Evolutionary conservation across 2,329 filamentous ascomycete species (phyloP).

Genomic region (Paecilomyces sp.): DNA sequence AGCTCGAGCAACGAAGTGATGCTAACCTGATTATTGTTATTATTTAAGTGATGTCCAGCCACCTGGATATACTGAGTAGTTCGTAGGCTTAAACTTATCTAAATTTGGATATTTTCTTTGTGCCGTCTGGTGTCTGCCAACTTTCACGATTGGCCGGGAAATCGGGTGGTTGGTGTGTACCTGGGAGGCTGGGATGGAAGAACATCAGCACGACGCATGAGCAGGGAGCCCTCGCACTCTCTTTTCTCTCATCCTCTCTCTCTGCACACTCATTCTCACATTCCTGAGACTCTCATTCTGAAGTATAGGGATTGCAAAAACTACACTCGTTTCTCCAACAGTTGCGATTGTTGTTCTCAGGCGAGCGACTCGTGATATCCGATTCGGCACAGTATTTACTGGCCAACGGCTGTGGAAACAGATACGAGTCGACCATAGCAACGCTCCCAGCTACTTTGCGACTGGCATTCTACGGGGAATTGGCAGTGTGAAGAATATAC

Average conservation of each 20-base stretch:
- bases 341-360: not conserved
- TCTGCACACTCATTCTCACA: not conserved
- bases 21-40: not conserved
- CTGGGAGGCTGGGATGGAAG: slow-evolving; percentile 7
- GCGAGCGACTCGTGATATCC: not conserved
- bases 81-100: not conserved
- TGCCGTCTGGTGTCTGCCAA: not conserved
- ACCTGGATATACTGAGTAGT: not conserved
- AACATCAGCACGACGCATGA: slow-evolving; percentile 2
- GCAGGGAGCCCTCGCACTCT: not conserved
- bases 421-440: not conserved
- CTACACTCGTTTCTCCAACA: not conserved
- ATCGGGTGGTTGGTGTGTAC: slow-evolving; percentile 8
- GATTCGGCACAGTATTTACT: not conserved
- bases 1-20: not conserved
- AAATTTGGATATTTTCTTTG: not conserved
- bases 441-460: not conserved
- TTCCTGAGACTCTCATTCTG: not conserved
- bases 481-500: not conserved
- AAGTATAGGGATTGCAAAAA: not conserved
- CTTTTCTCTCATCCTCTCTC: slow-evolving; percentile 1
- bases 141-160: not conserved
- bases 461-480: not conserved
- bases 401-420: not conserved
- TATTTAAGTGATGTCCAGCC: not conserved